A percentile compares a stretch with the other conserved stretches of the same genome.
These are phyloP conservation scores for Neurospora terricola DNA, from an alignment of 495 filamentous ascomycete genomes.

Conservation along the genomic window DNA sequence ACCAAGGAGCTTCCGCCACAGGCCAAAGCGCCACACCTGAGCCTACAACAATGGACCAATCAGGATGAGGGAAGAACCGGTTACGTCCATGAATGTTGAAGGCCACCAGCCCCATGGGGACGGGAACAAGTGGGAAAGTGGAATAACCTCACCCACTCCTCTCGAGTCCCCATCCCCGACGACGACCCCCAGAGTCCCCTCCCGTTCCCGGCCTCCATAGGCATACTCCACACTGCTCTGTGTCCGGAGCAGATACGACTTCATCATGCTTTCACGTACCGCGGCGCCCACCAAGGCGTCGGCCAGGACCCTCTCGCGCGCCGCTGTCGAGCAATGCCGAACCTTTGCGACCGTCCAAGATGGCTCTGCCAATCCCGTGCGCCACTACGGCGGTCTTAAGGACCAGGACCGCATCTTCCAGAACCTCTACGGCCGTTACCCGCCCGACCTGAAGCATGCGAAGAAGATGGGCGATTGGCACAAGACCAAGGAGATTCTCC, in stretches of 20 bases:
- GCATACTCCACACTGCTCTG: conserved; percentile 34
- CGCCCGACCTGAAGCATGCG: conserved; percentile 81
- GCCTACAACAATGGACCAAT: neutral
- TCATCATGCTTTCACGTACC: conserved; percentile 39
- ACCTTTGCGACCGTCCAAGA: conserved; percentile 85
- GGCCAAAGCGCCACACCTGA: neutral
- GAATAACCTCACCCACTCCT: conserved; percentile 4
- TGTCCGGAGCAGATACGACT: conserved; percentile 26
- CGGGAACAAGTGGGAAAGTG: neutral
- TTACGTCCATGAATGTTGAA: neutral
- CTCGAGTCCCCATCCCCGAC: neutral
- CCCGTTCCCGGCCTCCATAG: conserved; percentile 24
- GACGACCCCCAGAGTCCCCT: conserved; percentile 2
- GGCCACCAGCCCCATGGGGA: neutral
- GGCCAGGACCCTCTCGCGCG: conserved; percentile 29
- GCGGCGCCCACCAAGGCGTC: conserved; percentile 34
- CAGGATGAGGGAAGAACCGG: neutral
- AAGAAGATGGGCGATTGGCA: conserved; percentile 99
- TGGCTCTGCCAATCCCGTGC: conserved; percentile 51
- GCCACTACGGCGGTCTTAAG: conserved; percentile 72
- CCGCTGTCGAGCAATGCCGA: conserved; percentile 18
- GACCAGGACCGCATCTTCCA: conserved; percentile 98
- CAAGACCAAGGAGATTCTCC: conserved; percentile 95
- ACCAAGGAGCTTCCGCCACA: neutral
- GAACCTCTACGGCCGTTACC: conserved; percentile 91